Evolutionary conservation across 306 rosid species (phyloP).

Genomic region (Prunus mira): DNA sequence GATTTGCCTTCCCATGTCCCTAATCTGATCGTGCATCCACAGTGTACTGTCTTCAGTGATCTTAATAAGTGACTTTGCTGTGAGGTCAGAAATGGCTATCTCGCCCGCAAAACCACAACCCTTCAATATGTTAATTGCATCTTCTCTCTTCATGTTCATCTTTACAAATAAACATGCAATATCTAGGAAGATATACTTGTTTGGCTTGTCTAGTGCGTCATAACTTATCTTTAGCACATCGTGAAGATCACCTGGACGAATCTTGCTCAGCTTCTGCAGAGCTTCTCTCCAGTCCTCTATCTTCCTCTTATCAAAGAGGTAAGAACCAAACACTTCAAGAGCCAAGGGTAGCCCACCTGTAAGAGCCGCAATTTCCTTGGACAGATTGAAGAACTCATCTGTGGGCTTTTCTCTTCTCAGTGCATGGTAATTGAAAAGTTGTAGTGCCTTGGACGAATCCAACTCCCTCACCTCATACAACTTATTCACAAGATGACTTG

Average conservation of each 20-base stretch:
- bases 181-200: constrained; percentile 54
- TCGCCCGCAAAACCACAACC: constrained; percentile 61
- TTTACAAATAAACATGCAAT: constrained; percentile 54
- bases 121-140: constrained; percentile 43
- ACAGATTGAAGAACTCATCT: constrained; percentile 7
- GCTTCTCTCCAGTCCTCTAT: constrained; percentile 48
- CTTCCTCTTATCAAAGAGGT: constrained; percentile 45
- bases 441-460: constrained; percentile 24
- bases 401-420: constrained; percentile 37
- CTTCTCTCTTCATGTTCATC: constrained; percentile 40
- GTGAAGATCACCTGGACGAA: constrained; percentile 44
- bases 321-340: constrained; percentile 62
- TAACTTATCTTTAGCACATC: constrained; percentile 59
- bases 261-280: constrained; percentile 29
- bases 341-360: constrained; percentile 69
- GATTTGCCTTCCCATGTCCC: constrained; percentile 72
- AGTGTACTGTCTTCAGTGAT: constrained; percentile 28
- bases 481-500: constrained; percentile 8
- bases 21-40: constrained; percentile 70
- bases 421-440: constrained; percentile 60
- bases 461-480: constrained; percentile 47
- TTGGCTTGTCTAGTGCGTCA: constrained; percentile 39
- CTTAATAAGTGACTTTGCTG: constrained; percentile 51
- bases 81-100: constrained; percentile 32
- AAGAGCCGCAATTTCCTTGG: constrained; percentile 41